These are phyloP conservation scores for Ochetophila trinervis DNA, from an alignment of 306 rosid genomes.

Conservation along the genomic window DNA sequence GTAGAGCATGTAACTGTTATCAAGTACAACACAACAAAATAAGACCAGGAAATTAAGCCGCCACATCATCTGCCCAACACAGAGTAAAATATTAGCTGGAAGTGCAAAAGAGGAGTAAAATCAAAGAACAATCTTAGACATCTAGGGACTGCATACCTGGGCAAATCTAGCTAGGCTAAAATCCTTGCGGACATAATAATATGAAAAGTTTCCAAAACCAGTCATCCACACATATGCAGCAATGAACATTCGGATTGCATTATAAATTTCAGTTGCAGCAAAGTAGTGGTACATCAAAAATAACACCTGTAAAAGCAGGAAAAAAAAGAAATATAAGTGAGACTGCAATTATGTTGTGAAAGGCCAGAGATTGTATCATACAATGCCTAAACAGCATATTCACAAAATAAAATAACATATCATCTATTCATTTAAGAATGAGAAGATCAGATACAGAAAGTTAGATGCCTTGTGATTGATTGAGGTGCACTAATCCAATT, in stretches of 20 bases:
- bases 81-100: slow-evolving; percentile 17
- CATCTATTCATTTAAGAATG: neutral
- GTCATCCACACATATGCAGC: slow-evolving; percentile 99
- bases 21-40: slow-evolving; percentile 70
- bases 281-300: slow-evolving; percentile 96
- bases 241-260: slow-evolving; percentile 73
- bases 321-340: neutral
- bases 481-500: neutral
- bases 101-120: slow-evolving; percentile 3
- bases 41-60: slow-evolving; percentile 92
- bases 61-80: slow-evolving; percentile 96
- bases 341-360: neutral
- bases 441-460: slow-evolving; percentile 19
- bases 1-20: slow-evolving; percentile 91
- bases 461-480: slow-evolving; percentile 10
- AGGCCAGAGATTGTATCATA: neutral
- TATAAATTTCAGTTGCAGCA: slow-evolving; percentile 82
- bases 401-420: neutral
- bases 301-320: slow-evolving; percentile 49
- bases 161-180: slow-evolving; percentile 87
- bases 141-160: slow-evolving; percentile 52
- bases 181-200: slow-evolving; percentile 91
- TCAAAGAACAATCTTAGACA: slow-evolving; percentile 20
- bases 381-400: neutral
- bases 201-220: slow-evolving; percentile 95